Evolutionary conservation across 441 rosid genomes (phyloP).

Genomic region (Codiaeum variegatum): DNA sequence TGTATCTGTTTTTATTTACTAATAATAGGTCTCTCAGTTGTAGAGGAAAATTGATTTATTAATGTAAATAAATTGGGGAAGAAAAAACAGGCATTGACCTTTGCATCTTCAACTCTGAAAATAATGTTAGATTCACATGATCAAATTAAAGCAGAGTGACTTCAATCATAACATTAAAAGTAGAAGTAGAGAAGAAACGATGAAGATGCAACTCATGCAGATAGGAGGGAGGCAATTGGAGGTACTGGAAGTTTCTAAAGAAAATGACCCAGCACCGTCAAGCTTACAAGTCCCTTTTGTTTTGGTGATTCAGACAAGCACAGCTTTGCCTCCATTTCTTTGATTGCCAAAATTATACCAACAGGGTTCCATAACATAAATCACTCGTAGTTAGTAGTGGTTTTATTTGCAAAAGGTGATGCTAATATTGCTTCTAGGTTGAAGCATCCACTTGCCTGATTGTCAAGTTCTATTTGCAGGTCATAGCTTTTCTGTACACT

Average conservation of each 20-base stretch:
- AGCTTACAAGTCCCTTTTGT: neutral
- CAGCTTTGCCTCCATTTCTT: neutral
- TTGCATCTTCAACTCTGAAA: neutral
- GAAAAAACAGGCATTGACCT: neutral
- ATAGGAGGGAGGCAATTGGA: neutral
- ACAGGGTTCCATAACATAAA: neutral
- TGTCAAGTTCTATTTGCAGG: slow-evolving; percentile 45
- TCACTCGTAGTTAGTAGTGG: neutral
- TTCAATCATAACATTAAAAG: neutral
- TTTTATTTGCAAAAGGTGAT: neutral
- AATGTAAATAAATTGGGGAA: neutral
- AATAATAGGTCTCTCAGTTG: neutral
- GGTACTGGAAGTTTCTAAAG: neutral
- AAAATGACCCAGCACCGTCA: neutral
- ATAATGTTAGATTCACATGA: neutral
- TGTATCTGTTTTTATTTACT: neutral
- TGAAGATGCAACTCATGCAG: neutral
- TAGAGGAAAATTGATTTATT: neutral
- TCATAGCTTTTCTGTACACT: slow-evolving; percentile 93
- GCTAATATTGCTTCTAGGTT: slow-evolving; percentile 9
- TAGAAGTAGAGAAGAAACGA: neutral
- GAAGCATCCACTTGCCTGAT: slow-evolving; percentile 25
- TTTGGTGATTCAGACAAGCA: neutral
- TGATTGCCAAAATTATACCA: neutral
- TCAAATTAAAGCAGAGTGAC: neutral